These are phyloP conservation scores for Quercus bicolor DNA, from an alignment of 306 rosid species.

Conservation along the genomic window DNA sequence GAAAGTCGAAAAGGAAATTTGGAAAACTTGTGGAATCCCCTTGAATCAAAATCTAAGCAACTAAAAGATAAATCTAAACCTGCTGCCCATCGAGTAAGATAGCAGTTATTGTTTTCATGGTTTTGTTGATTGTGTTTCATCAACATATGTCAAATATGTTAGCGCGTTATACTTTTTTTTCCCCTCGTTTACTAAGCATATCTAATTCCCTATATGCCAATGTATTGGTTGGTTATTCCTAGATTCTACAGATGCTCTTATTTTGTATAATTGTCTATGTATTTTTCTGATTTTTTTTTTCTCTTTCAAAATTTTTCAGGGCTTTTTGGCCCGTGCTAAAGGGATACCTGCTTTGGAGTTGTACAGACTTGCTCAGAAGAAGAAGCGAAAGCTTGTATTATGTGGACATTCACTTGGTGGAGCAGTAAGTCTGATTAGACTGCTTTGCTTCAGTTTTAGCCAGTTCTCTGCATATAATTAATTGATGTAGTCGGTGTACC, in stretches of 20 bases:
- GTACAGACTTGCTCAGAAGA: constrained; percentile 95
- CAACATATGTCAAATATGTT: not conserved
- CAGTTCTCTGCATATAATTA: not conserved
- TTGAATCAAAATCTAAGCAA: constrained; percentile 66
- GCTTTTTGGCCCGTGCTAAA: constrained; percentile 97
- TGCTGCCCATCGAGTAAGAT: constrained; percentile 86
- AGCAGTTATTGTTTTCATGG: constrained; percentile 2
- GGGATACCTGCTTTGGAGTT: constrained; percentile 97
- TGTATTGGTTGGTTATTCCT: not conserved
- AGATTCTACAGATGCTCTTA: not conserved
- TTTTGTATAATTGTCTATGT: not conserved
- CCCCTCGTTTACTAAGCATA: not conserved
- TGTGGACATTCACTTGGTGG: constrained; percentile 99
- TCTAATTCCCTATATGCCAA: not conserved
- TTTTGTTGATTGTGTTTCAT: not conserved
- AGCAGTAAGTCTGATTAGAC: constrained; percentile 63
- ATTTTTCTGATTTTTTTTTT: constrained; percentile 4
- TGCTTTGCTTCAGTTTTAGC: not conserved
- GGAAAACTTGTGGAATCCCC: constrained; percentile 64
- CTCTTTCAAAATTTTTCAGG: constrained; percentile 40
- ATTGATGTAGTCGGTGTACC: not conserved
- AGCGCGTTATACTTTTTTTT: not conserved
- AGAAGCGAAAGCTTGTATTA: constrained; percentile 82
- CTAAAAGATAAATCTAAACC: constrained; percentile 62
- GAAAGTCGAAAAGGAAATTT: constrained; percentile 51